Evolutionary conservation across 2,329 filamentous ascomycete species (phyloP), one percentile per base, ranked within the genome.

Genomic region (Grosmannia clavigera): DNA sequence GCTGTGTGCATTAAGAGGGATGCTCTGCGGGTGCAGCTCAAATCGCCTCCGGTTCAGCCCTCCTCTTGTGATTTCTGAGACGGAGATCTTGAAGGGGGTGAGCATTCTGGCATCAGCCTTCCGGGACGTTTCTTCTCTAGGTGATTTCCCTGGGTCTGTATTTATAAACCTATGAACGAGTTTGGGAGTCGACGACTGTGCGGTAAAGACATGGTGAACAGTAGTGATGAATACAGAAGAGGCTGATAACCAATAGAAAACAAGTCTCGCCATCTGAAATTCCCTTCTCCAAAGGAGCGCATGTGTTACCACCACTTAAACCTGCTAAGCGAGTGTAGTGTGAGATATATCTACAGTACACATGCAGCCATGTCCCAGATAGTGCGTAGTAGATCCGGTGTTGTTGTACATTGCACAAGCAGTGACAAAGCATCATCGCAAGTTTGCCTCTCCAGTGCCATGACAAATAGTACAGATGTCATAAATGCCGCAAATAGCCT

Each of bases 11-110:
- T n/a, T 59, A 51, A 51, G 58, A n/a, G 58, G 58, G 11, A 43
- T 59, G 58, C 51, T 59, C 19, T 59, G 58, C 50, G 58, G 58
- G 10, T 31, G 31, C 50, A 27, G 16, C 27, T 52, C 58, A 7
- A 59, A 59, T 51, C 50, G 58, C 22, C 50, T 59, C 19, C 58
- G 58, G 22, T 54, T 59, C 58, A 59, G 51, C 27, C 58, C 58
- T 25, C 58, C 58, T 38, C 58, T 59, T 1, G 50, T 54, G 3
- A 59, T 59, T n/a, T 46, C 58, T 11, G 58, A 59, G 51, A 16
- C 14, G 2, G 58, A 59, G 0, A 19, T 59, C 11, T 38, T 27
- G 2, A 33, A 38, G 38, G 58, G n/a, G 9, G 58, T 59, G 25
- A 22, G 33, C 51, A 59, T 59, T 27, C 38, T 59, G 0, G 51